Evolutionary conservation across 768 basidiomycete species (phyloP).

Genomic region (Boletus tylopilopsis): DNA sequence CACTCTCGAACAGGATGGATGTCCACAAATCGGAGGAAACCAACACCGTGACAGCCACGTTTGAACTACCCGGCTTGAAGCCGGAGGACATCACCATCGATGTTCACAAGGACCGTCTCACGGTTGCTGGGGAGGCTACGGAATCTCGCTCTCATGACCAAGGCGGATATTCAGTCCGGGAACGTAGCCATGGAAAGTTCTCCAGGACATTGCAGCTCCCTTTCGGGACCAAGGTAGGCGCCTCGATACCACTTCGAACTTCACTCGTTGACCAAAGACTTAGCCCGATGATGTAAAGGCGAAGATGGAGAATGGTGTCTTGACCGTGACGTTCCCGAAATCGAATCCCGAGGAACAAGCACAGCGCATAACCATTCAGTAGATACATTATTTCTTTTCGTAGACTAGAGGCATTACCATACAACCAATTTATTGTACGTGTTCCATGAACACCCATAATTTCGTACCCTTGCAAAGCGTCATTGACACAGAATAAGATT

Average conservation of each 20-base stretch:
- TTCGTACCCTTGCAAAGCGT: no score
- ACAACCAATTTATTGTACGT: no score
- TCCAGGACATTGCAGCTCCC: constrained; percentile 45
- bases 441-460: no score
- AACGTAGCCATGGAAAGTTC: constrained; percentile 44
- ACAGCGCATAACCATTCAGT: background rate
- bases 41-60: constrained; percentile 46
- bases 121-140: background rate
- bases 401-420: no score
- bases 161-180: constrained; percentile 38
- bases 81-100: constrained; percentile 48
- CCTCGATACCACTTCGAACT: background rate
- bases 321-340: constrained; percentile 48
- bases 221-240: constrained; percentile 40
- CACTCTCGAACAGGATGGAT: constrained; percentile 35
- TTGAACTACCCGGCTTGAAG: constrained; percentile 54
- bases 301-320: constrained; percentile 43
- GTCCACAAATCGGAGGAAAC: constrained; percentile 40
- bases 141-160: constrained; percentile 32
- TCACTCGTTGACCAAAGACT: background rate
- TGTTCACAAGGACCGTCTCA: constrained; percentile 41
- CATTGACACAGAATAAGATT: no score
- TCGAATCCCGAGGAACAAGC: constrained; percentile 30
- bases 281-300: constrained; percentile 47
- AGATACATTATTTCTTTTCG: background rate